Conservation (phyloP, 352 stramenopile species). For the Globisporangium apiculatum region DNA sequence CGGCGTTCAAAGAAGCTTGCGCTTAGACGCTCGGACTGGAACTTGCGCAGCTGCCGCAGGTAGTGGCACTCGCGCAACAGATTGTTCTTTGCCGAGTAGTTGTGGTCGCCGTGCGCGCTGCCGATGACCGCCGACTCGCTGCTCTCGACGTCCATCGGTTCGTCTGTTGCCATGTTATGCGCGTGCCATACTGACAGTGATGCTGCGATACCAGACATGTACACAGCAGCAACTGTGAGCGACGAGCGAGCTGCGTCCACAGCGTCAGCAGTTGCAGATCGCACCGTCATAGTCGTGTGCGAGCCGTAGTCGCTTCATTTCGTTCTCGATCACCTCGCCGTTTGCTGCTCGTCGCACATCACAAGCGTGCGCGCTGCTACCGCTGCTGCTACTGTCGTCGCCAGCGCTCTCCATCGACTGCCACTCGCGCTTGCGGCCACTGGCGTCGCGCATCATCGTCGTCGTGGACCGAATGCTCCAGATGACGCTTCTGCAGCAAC, state of each 20-base stretch:
- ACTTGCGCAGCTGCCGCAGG: conserved; percentile 64
- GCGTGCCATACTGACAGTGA: conserved; percentile 5
- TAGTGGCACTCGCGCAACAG: conserved; percentile 72
- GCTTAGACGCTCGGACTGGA: conserved; percentile 49
- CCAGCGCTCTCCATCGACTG: conserved; percentile 7
- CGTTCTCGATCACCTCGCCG: conserved; percentile 51
- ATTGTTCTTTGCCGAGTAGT: conserved; percentile 48
- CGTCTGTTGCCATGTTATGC: background rate
- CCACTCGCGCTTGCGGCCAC: conserved; percentile 35
- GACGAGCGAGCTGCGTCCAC: too few relatives aligned
- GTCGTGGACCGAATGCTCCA: too few relatives aligned
- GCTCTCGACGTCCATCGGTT: conserved; percentile 12
- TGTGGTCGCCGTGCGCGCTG: conserved; percentile 13
- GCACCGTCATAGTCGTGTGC: conserved; percentile 51
- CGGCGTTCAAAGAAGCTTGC: conserved; percentile 38
- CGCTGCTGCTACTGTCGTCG: background rate
- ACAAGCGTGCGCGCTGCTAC: background rate
- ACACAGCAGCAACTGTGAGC: background rate
- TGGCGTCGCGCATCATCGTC: conserved; percentile 2
- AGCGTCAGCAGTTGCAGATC: background rate
- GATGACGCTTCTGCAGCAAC: background rate
- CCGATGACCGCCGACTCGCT: conserved; percentile 17
- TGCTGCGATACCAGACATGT: background rate
- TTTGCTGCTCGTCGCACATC: background rate
- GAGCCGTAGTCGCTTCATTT: conserved; percentile 70